Conservation (phyloP, 2,329 filamentous ascomycete genomes). For the Fusarium nanum region DNA sequence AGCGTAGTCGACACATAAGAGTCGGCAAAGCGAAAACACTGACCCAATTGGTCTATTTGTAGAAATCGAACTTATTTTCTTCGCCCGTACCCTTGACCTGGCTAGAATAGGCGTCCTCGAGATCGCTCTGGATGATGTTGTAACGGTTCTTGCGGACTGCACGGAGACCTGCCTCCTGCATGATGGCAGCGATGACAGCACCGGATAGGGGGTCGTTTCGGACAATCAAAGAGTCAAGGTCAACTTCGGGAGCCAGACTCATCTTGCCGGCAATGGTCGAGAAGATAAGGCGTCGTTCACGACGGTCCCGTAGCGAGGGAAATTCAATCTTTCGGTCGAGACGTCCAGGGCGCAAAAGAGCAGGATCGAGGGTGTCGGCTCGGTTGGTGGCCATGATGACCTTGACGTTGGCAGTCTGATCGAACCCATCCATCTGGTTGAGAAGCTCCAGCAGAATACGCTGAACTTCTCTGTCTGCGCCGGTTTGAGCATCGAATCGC, state of each 20-base stretch:
- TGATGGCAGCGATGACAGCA: conserved; percentile 96
- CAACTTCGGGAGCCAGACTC: conserved; percentile 95
- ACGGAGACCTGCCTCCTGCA: conserved; percentile 96
- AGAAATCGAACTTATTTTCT: conserved; percentile 89
- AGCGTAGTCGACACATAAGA: conserved; percentile 36
- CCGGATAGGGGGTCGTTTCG: conserved; percentile 95
- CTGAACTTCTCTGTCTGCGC: conserved; percentile 97
- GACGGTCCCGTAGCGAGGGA: conserved; percentile 90
- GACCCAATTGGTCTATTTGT: conserved; percentile 69
- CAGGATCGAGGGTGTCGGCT: conserved; percentile 95
- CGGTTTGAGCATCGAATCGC: conserved; percentile 98
- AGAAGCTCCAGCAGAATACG: conserved; percentile 96
- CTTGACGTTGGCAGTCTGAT: conserved; percentile 98
- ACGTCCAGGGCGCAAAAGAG: conserved; percentile 91
- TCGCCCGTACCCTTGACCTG: conserved; percentile 85
- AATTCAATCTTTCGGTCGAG: conserved; percentile 99
- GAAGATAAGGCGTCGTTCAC: conserved; percentile 97
- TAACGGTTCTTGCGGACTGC: conserved; percentile 98
- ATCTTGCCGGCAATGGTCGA: conserved; percentile 97
- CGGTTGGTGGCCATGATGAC: conserved; percentile 99
- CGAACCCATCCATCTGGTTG: conserved; percentile 99
- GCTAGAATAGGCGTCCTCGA: conserved; percentile 96
- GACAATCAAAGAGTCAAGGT: conserved; percentile 95
- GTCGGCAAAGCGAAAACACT: conserved; percentile 13
- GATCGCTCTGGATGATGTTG: conserved; percentile 97